A percentile compares a stretch with the other conserved stretches of the same genome.
Evolutionary conservation across 1,284 basidiomycete genomes (phyloP).

Genomic region (Apiotrichum laibachii): DNA sequence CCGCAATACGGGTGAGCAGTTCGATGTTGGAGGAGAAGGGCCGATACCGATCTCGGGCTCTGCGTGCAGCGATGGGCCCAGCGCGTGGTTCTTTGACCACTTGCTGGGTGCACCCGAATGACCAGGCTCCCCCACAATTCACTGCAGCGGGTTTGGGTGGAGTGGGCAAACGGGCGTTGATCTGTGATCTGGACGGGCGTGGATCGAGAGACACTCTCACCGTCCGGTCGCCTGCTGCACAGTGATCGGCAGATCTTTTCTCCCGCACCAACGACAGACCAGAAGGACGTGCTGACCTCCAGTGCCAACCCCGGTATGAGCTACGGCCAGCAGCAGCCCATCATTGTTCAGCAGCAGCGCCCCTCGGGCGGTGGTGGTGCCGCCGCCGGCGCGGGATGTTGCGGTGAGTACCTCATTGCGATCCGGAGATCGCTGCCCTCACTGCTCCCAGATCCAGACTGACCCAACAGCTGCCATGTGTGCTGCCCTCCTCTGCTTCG

Average conservation of each 20-base stretch:
- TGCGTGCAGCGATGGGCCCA: no score
- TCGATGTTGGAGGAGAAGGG: not conserved
- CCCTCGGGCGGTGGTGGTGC: slow-evolving; percentile 10
- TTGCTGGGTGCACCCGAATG: no score
- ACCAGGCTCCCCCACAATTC: no score
- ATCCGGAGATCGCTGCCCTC: not conserved
- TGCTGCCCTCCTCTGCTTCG: slow-evolving; percentile 6
- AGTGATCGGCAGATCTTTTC: no score
- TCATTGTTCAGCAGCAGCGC: slow-evolving; percentile 23
- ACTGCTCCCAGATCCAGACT: not conserved
- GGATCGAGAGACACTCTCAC: no score
- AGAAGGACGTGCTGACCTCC: not conserved
- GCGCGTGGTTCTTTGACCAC: no score
- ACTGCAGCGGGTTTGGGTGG: no score
- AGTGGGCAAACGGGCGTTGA: no score
- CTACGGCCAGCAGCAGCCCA: slow-evolving; percentile 17
- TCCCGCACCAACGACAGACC: no score
- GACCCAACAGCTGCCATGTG: slow-evolving; percentile 14
- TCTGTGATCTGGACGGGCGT: no score
- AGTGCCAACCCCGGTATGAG: slow-evolving; percentile 19
- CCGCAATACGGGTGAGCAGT: not conserved
- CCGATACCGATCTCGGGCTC: not conserved
- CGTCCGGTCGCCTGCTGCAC: no score
- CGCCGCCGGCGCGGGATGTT: slow-evolving; percentile 15
- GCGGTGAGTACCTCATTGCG: slow-evolving; percentile 8